Evolutionary conservation across 106 monocot species (phyloP), one percentile per base, ranked within the genome.

Genomic region (Chionographis japonica): DNA sequence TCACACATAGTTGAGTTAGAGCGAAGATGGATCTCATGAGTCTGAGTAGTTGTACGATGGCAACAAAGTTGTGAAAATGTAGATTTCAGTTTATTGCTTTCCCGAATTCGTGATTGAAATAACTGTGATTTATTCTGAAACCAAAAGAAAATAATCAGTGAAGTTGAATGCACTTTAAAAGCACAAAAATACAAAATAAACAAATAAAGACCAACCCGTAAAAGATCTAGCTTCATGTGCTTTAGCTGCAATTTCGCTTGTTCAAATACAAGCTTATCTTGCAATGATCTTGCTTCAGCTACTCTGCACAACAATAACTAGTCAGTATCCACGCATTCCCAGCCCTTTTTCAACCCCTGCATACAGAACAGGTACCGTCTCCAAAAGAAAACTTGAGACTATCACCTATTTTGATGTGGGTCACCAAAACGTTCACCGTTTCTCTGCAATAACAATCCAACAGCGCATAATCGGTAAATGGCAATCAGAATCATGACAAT

Each of bases 221-320:
- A 62, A 53, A 71, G 51, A 16, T 71, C 66, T 49, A 80, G 68
- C 64, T 83, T 83, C 52, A 72, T n/a, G 37, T 42, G 64, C 52
- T 77, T 80, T 54, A 90, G 59, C 76, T 85, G 74, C 63, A 83
- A 46, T 51, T 77, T 80, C 59, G 77, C 83, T 66, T 80, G 68
- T 65, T 83, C 79, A 62, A 58, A 72, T 8, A 72, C 61, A 68
- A 85, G 80, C 64, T 58, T 80, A 61, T 75, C 74, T 42, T 78
- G 77, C 61, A 85, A 72, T 14, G 56, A 69, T 69, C 64, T 77
- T 73, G 71, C 89, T 57, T 83, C 80, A n/a, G 68, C 64, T 42
- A 78, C 52, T 66, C 89, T 89, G 79, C 54, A 70, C 6, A 75
- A 17, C 6, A n/a, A 37, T 41, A 50, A 50, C 13, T 4, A 42